phyloP scores from a whole-genome alignment of 768 basidiomycete genomes.

The Guyanaporus albipodus region DNA sequence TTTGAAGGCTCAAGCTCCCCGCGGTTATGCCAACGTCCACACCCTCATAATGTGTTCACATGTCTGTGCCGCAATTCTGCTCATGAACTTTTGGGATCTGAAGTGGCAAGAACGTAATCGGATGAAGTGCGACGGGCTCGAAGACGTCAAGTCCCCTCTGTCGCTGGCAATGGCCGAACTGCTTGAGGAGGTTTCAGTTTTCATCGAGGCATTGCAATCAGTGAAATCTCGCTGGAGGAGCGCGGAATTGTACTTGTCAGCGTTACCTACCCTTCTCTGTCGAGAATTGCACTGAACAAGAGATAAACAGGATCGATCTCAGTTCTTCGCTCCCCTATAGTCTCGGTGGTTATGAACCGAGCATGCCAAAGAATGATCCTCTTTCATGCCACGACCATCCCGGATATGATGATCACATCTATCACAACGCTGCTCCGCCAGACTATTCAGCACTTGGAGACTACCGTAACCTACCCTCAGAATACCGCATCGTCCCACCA shows the following conservation, averaged over 20 bases:
- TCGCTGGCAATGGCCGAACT: slow-evolving; percentile 29
- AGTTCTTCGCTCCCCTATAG: slow-evolving; percentile 26
- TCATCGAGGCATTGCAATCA: slow-evolving; percentile 26
- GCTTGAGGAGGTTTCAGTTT: slow-evolving; percentile 27
- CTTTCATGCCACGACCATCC: slow-evolving; percentile 3
- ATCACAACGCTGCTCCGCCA: slow-evolving; percentile 5
- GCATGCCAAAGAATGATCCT: slow-evolving; percentile 8
- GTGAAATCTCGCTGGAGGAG: slow-evolving; percentile 30
- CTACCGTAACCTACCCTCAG: slow-evolving; percentile 11
- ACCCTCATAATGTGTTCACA: slow-evolving; percentile 44
- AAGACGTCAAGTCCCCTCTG: slow-evolving; percentile 31
- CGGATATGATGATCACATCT: slow-evolving; percentile 9
- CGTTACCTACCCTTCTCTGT: slow-evolving; percentile 10
- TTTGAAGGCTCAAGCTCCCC: slow-evolving; percentile 46
- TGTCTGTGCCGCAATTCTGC: slow-evolving; percentile 47
- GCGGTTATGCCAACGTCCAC: slow-evolving; percentile 42
- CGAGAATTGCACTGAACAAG: slow-evolving; percentile 33
- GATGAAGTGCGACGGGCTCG: slow-evolving; percentile 16
- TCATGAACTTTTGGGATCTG: slow-evolving; percentile 57
- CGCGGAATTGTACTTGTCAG: slow-evolving; percentile 37
- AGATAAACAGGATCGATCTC: slow-evolving; percentile 23
- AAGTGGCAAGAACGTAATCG: slow-evolving; percentile 43
- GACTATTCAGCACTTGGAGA: slow-evolving; percentile 16
- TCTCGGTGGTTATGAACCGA: slow-evolving; percentile 22
- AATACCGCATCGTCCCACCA: slow-evolving; percentile 10